Evolutionary conservation across 2,329 filamentous ascomycete species (phyloP).

Genomic region (Pezicula neosporulosa): DNA sequence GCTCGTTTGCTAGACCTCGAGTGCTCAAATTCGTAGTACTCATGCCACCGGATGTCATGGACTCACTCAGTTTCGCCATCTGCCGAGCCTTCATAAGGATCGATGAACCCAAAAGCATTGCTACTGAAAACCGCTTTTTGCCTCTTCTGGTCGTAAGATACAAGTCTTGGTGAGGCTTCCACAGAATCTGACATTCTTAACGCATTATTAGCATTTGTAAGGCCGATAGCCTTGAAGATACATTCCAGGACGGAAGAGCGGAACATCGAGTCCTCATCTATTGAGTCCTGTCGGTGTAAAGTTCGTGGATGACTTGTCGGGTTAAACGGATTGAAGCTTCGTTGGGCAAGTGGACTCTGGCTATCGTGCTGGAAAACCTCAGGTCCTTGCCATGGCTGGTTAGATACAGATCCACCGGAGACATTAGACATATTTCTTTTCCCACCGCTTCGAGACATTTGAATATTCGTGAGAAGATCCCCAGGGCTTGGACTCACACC

Average conservation of each 20-base stretch:
- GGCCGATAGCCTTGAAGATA: constrained; percentile 89
- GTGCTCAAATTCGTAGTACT: constrained; percentile 57
- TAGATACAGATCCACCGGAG: constrained; percentile 6
- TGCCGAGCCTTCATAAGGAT: constrained; percentile 70
- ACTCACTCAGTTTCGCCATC: constrained; percentile 94
- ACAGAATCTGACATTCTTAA: constrained; percentile 69
- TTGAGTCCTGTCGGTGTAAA: constrained; percentile 71
- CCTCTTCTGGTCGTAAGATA: constrained; percentile 78
- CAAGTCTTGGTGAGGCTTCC: constrained; percentile 79
- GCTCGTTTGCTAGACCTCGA: constrained; percentile 67
- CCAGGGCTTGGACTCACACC: constrained; percentile 59
- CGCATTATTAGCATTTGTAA: constrained; percentile 65
- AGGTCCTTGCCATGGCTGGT: constrained; percentile 24
- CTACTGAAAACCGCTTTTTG: constrained; percentile 76
- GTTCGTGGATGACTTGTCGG: constrained; percentile 48
- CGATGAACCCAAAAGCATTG: constrained; percentile 88
- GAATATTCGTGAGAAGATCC: constrained; percentile 76
- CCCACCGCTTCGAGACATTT: constrained; percentile 60
- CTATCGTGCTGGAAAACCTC: constrained; percentile 27
- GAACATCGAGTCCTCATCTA: constrained; percentile 87
- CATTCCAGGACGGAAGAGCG: constrained; percentile 88
- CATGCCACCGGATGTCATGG: constrained; percentile 68
- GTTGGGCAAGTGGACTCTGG: constrained; percentile 34
- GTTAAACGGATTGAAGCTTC: constrained; percentile 18
- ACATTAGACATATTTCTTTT: constrained; percentile 30